Evolutionary conservation across 2,329 filamentous ascomycete genomes (phyloP), one percentile per base, ranked within the genome.

Genomic region (Thermomyces lanuginosus): DNA sequence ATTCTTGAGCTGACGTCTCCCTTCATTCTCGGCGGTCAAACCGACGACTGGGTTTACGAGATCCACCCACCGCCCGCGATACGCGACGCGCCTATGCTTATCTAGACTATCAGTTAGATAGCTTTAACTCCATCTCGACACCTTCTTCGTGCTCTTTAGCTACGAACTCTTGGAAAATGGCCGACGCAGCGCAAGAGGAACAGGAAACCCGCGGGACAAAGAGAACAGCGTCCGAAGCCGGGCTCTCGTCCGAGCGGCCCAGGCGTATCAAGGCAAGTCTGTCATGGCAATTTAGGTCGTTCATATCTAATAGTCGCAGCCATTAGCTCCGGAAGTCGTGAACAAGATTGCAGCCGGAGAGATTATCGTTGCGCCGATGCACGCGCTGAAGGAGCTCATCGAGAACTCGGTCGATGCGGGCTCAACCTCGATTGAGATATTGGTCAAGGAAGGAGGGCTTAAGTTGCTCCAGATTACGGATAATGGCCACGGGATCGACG

Each of bases 291-390:
- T 13, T 21, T 17, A 36, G 24, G 34, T 18, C n/a, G 9, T 13
- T 28, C 14, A 19, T 28, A 11, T 36, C 38, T 42, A 22, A 43
- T 15, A 20, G n/a, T 10, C 29, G 24, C 54, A 92, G 74, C 78
- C 86, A 8, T 67, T 98, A 14, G 80, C 92, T 44, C 74, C 79
- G 36, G 77, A 89, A 57, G 89, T 98, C 12, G 79, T 98, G 38
- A 98, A 95, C 62, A 98, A 95, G 53, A 98, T 98, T 40, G 89
- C 89, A 1, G 89, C 89, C 0, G 89, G 89, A 11, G 89, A 98
- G 53, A 98, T 98, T 43, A 98, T 98, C 34, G 83, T 98, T 25
- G 86, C 89, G 2, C 91, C 89, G 0, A 83, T 93, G 15, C 82
- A 98, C 52, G 89, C 91, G 3, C 56, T 98, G 31, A 98, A 98